Evolutionary conservation across 208 protist species (phyloP).

Genomic region (Wallacemonas sp.): DNA sequence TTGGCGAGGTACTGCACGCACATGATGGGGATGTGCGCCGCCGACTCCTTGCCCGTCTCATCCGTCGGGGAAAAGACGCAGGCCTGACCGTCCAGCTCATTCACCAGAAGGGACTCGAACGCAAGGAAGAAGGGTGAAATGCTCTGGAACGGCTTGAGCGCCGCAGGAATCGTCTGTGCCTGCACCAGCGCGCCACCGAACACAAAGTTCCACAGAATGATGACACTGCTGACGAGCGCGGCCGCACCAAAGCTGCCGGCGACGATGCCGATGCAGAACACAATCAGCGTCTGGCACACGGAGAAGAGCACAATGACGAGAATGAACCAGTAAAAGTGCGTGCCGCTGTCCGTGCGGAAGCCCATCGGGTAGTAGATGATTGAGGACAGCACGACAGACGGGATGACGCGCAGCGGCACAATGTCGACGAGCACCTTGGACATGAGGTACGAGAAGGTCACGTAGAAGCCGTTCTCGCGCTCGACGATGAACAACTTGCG

Average conservation of each 20-base stretch:
- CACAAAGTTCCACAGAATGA: slow-evolving; percentile 92
- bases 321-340: slow-evolving; percentile 90
- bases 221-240: slow-evolving; percentile 82
- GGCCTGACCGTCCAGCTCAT: slow-evolving; percentile 88
- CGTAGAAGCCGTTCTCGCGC: slow-evolving; percentile 89
- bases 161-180: slow-evolving; percentile 71
- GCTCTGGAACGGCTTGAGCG: slow-evolving; percentile 61
- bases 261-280: slow-evolving; percentile 83
- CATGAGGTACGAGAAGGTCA: slow-evolving; percentile 84
- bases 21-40: slow-evolving; percentile 67
- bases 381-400: slow-evolving; percentile 76
- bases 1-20: slow-evolving; percentile 90
- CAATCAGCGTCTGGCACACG: slow-evolving; percentile 74
- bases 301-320: slow-evolving; percentile 84
- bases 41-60: slow-evolving; percentile 66
- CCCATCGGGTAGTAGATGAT: slow-evolving; percentile 93
- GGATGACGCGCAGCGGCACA: slow-evolving; percentile 83
- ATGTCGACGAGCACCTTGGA: slow-evolving; percentile 91
- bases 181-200: slow-evolving; percentile 92
- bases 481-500: slow-evolving; percentile 89
- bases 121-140: slow-evolving; percentile 90
- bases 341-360: slow-evolving; percentile 74
- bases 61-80: slow-evolving; percentile 84
- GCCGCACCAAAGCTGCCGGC: slow-evolving; percentile 77
- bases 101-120: slow-evolving; percentile 91